phyloP scores from a whole-genome alignment of 495 filamentous ascomycete species.

The Lasiosphaeriaceae sp. region DNA sequence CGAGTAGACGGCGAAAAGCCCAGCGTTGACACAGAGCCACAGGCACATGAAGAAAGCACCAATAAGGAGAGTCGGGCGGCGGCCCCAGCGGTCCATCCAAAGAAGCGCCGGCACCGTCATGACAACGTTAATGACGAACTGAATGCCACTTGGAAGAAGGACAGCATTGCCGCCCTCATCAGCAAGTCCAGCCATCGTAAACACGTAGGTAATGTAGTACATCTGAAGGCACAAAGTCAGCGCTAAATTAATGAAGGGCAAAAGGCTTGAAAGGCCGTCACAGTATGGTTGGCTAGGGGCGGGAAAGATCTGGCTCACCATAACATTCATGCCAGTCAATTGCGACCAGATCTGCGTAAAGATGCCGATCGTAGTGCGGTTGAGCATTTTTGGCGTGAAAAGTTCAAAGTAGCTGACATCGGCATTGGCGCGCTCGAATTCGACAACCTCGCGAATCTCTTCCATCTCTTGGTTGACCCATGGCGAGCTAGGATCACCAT shows the following conservation, averaged over 20 bases:
- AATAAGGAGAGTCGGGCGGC: slow-evolving; percentile 58
- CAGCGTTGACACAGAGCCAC: slow-evolving; percentile 68
- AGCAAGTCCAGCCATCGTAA: slow-evolving; percentile 65
- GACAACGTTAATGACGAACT: slow-evolving; percentile 67
- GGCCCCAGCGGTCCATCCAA: slow-evolving; percentile 57
- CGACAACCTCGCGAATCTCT: slow-evolving; percentile 66
- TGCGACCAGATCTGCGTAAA: slow-evolving; percentile 85
- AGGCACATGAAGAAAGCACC: slow-evolving; percentile 65
- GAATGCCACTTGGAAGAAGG: slow-evolving; percentile 66
- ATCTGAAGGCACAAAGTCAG: slow-evolving; percentile 23
- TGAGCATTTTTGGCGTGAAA: slow-evolving; percentile 67
- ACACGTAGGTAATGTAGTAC: slow-evolving; percentile 62
- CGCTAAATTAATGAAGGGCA: slow-evolving; percentile 14
- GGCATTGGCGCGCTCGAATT: slow-evolving; percentile 60
- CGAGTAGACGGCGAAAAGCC: slow-evolving; percentile 52
- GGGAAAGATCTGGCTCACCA: slow-evolving; percentile 64
- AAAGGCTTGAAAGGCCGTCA: slow-evolving; percentile 19
- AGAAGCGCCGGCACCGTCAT: slow-evolving; percentile 54
- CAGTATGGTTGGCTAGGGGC: too few relatives aligned
- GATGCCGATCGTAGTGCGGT: slow-evolving; percentile 68
- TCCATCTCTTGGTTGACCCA: slow-evolving; percentile 62
- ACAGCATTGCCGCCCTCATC: slow-evolving; percentile 36
- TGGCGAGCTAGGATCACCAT: slow-evolving; percentile 57
- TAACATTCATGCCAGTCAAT: slow-evolving; percentile 81
- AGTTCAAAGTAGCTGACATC: slow-evolving; percentile 68